Conservation (phyloP, 768 basidiomycete species). For the Trametes coccinea region DNA sequence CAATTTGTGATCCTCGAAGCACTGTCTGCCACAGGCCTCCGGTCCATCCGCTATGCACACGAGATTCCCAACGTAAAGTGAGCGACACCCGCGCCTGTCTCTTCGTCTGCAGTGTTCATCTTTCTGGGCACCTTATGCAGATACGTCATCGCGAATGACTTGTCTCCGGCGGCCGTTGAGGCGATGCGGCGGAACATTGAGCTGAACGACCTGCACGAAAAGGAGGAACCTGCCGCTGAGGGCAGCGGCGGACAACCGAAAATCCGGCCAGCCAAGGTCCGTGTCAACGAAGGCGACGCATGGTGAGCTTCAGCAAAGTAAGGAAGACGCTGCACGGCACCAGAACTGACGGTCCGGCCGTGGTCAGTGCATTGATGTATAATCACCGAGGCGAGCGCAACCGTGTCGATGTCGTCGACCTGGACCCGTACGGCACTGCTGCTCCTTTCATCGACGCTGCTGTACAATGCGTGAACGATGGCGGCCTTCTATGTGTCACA, state of each 20-base stretch:
- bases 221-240: slow-evolving; percentile 16
- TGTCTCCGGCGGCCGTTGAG: slow-evolving; percentile 77
- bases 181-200: slow-evolving; percentile 87
- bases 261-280: slow-evolving; percentile 53
- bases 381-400: slow-evolving; percentile 70
- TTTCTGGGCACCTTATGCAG: slow-evolving; percentile 40
- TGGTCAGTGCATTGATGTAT: slow-evolving; percentile 82
- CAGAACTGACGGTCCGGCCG: neutral
- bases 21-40: slow-evolving; percentile 91
- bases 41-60: slow-evolving; percentile 95
- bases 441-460: slow-evolving; percentile 96
- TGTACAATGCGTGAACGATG: slow-evolving; percentile 84
- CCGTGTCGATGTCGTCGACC: slow-evolving; percentile 92
- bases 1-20: slow-evolving; percentile 87
- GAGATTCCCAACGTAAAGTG: slow-evolving; percentile 92
- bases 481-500: slow-evolving; percentile 91
- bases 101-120: neutral
- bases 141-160: slow-evolving; percentile 92
- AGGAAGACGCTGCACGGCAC: neutral
- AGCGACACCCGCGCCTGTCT: neutral
- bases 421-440: slow-evolving; percentile 97
- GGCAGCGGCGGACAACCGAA: slow-evolving; percentile 1
- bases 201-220: slow-evolving; percentile 68
- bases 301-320: slow-evolving; percentile 49
- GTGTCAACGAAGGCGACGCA: slow-evolving; percentile 91